Evolutionary conservation across 257 asterid species (phyloP).

Genomic region (Echium plantagineum): DNA sequence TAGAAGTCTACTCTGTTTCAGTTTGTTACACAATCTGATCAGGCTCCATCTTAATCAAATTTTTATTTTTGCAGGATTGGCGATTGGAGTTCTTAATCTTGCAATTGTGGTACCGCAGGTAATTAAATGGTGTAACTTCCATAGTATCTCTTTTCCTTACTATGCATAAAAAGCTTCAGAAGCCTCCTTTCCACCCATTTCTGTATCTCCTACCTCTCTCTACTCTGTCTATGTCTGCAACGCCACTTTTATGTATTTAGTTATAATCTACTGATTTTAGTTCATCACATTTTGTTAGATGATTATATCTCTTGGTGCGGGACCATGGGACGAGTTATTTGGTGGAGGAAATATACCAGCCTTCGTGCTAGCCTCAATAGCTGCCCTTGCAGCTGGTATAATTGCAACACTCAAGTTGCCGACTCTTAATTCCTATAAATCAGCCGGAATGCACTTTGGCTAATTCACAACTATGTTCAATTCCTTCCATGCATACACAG

Average conservation of each 20-base stretch:
- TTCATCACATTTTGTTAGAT: slow-evolving; percentile 31
- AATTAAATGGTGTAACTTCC: slow-evolving; percentile 59
- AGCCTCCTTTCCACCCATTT: neutral
- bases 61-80: slow-evolving; percentile 58
- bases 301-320: slow-evolving; percentile 96
- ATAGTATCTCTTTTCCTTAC: neutral
- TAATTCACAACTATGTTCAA: slow-evolving; percentile 17
- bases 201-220: no score
- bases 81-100: slow-evolving; percentile 95
- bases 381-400: slow-evolving; percentile 68
- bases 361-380: slow-evolving; percentile 65
- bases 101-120: slow-evolving; percentile 99
- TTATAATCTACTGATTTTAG: neutral
- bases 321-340: slow-evolving; percentile 98
- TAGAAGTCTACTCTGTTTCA: slow-evolving; percentile 15
- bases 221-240: no score
- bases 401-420: slow-evolving; percentile 68
- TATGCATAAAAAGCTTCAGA: neutral
- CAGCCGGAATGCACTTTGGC: slow-evolving; percentile 84
- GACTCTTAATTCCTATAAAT: slow-evolving; percentile 43
- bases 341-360: slow-evolving; percentile 98
- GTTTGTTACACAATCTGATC: slow-evolving; percentile 8
- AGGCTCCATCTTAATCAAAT: slow-evolving; percentile 13
- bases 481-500: neutral
- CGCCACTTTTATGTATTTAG: neutral